Percentiles rank a stretch among this genome's conserved stretches.
Evolutionary conservation across 139 green algal species (phyloP).

Genomic region (Yamagishiella unicocca): DNA sequence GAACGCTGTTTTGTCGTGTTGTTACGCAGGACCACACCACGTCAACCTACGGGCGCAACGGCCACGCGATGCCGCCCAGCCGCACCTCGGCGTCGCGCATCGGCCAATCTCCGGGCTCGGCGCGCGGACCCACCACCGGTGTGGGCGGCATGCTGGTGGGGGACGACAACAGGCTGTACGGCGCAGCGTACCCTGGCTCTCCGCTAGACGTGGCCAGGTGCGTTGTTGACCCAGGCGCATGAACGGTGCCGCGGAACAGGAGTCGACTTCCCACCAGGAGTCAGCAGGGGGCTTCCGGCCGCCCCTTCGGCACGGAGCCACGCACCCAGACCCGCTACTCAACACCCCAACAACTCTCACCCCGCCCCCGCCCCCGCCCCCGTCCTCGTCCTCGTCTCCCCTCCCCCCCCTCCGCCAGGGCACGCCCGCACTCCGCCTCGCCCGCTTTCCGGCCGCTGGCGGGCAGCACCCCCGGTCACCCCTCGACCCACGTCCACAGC

Average conservation of each 20-base stretch:
- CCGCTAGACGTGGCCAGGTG: background rate
- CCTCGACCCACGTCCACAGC: too few relatives aligned
- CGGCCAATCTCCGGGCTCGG: background rate
- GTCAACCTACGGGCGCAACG: background rate
- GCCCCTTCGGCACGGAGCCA: too few relatives aligned
- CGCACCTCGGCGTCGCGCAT: background rate
- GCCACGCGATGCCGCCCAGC: conserved; percentile 14
- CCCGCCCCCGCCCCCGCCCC: background rate
- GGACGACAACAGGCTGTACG: conserved; percentile 38
- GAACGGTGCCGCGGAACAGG: too few relatives aligned
- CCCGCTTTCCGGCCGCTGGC: conserved; percentile 15
- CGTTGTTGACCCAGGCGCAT: too few relatives aligned
- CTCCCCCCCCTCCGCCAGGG: background rate
- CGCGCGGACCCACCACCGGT: background rate
- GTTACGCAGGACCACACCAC: conserved; percentile 12
- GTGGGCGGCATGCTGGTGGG: conserved; percentile 34
- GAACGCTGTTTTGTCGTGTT: too few relatives aligned
- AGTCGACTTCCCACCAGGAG: too few relatives aligned
- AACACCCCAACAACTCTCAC: background rate
- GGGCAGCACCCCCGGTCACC: background rate
- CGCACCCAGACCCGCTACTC: too few relatives aligned
- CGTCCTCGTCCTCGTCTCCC: background rate
- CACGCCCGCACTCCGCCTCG: background rate
- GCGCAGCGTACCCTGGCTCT: conserved; percentile 6
- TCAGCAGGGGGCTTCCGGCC: too few relatives aligned